A percentile compares a stretch with the other conserved stretches of the same genome.
Evolutionary conservation across 2,329 filamentous ascomycete genomes (phyloP).

Genomic region (Scedosporium aurantiacum): DNA sequence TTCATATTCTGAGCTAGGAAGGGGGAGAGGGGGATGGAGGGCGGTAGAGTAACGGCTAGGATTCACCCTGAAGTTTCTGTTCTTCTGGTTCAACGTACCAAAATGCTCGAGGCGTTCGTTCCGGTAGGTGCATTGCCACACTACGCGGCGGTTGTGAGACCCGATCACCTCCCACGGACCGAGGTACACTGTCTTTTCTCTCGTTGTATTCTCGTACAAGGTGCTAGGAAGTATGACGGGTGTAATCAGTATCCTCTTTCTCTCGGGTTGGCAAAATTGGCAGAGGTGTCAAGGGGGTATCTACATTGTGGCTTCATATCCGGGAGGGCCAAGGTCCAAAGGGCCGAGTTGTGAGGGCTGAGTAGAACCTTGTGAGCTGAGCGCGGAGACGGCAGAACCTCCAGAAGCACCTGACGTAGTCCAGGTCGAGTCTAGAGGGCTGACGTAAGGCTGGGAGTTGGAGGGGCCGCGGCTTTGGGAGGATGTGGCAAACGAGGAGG

Average conservation of each 20-base stretch:
- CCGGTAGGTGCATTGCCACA: slow-evolving; percentile 42
- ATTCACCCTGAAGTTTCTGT: background rate
- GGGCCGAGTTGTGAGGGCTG: slow-evolving; percentile 27
- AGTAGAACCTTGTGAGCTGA: slow-evolving; percentile 27
- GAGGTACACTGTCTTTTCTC: slow-evolving; percentile 39
- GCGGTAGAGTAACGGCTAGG: background rate
- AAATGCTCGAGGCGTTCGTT: slow-evolving; percentile 41
- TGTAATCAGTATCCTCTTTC: background rate
- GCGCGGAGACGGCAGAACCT: slow-evolving; percentile 30
- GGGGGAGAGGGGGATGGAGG: background rate
- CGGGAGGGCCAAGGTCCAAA: slow-evolving; percentile 40
- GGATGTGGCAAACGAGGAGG: slow-evolving; percentile 37
- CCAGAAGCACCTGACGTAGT: slow-evolving; percentile 23
- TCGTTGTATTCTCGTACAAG: slow-evolving; percentile 36
- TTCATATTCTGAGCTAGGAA: slow-evolving; percentile 7
- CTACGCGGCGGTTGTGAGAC: slow-evolving; percentile 34
- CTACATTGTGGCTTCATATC: slow-evolving; percentile 44
- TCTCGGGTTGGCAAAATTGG: background rate
- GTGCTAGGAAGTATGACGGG: slow-evolving; percentile 23
- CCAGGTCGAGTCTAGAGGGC: slow-evolving; percentile 33
- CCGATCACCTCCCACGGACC: slow-evolving; percentile 42
- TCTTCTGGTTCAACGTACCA: slow-evolving; percentile 23
- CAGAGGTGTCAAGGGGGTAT: slow-evolving; percentile 11
- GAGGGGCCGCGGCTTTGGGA: slow-evolving; percentile 30
- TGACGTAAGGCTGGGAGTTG: slow-evolving; percentile 26